Evolutionary conservation across 768 basidiomycete species (phyloP).

Genomic region (Termitomyces sp.): DNA sequence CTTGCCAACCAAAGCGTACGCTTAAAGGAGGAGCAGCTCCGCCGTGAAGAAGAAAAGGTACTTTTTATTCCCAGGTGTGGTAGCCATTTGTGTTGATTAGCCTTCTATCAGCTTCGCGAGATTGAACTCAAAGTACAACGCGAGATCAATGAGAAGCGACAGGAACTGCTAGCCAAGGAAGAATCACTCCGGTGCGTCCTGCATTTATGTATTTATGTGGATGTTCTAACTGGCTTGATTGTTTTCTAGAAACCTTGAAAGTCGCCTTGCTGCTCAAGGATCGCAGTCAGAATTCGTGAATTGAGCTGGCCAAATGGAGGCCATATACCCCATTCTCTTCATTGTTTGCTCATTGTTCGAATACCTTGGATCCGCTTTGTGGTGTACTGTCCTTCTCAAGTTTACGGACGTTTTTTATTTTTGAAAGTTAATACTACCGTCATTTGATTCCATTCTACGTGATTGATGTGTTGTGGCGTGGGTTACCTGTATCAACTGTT

Average conservation of each 20-base stretch:
- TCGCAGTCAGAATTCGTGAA: constrained; percentile 78
- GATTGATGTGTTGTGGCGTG: constrained; percentile 7
- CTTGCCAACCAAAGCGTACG: constrained; percentile 95
- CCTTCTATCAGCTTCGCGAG: constrained; percentile 70
- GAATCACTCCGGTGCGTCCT: constrained; percentile 76
- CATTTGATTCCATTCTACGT: constrained; percentile 4
- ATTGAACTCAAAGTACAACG: constrained; percentile 97
- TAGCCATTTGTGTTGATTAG: constrained; percentile 8
- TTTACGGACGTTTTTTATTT: constrained; percentile 16
- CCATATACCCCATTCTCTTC: constrained; percentile 20
- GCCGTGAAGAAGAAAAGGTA: constrained; percentile 95
- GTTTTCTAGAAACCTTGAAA: constrained; percentile 73
- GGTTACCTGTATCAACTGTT: constrained; percentile 1
- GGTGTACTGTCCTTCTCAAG: constrained; percentile 27
- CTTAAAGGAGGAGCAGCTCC: constrained; percentile 98
- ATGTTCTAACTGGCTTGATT: not conserved
- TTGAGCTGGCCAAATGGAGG: constrained; percentile 26
- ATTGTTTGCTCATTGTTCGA: constrained; percentile 14
- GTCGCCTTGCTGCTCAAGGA: constrained; percentile 85
- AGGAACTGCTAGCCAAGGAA: constrained; percentile 94
- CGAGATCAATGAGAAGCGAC: constrained; percentile 96
- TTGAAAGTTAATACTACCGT: constrained; percentile 1
- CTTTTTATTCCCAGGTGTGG: not conserved
- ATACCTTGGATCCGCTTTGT: constrained; percentile 28
- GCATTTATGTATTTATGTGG: not conserved